These are phyloP conservation scores for Ceratocystis albifundus DNA, from an alignment of 2,329 filamentous ascomycete genomes.

Conservation along the genomic window DNA sequence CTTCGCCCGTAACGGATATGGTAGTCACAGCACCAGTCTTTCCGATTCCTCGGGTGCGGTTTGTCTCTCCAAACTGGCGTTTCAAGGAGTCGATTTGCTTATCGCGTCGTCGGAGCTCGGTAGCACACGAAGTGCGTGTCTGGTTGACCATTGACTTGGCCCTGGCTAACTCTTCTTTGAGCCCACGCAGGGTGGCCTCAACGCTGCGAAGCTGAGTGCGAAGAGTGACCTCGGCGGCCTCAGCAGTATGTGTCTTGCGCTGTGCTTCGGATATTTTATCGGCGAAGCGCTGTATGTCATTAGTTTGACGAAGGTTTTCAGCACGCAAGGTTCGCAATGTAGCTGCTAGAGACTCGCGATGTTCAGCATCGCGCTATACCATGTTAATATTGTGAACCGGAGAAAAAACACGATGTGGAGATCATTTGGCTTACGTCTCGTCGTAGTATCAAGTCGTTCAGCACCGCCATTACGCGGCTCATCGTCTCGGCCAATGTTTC, in stretches of 20 bases:
- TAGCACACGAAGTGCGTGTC: slow-evolving; percentile 74
- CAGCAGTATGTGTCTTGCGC: slow-evolving; percentile 45
- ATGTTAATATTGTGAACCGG: slow-evolving; percentile 2
- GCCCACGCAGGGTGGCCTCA: slow-evolving; percentile 59
- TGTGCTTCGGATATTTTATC: slow-evolving; percentile 45
- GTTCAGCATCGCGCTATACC: slow-evolving; percentile 72
- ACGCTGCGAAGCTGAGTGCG: slow-evolving; percentile 60
- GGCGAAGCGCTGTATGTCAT: slow-evolving; percentile 50
- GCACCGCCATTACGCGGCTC: slow-evolving; percentile 77
- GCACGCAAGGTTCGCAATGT: slow-evolving; percentile 65
- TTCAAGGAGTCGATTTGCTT: slow-evolving; percentile 81
- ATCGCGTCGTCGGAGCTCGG: slow-evolving; percentile 83
- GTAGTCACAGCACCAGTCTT: slow-evolving; percentile 44
- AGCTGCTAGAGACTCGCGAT: slow-evolving; percentile 69
- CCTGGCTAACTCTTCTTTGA: slow-evolving; percentile 73
- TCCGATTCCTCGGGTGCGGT: slow-evolving; percentile 47
- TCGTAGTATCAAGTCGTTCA: slow-evolving; percentile 84
- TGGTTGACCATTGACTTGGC: slow-evolving; percentile 72
- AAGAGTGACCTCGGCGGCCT: slow-evolving; percentile 59
- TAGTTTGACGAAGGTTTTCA: slow-evolving; percentile 61
- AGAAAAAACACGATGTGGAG: background rate
- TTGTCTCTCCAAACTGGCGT: slow-evolving; percentile 65
- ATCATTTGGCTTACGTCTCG: slow-evolving; percentile 57
- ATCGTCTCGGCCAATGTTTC: slow-evolving; percentile 51
- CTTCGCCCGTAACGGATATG: slow-evolving; percentile 46